Evolutionary conservation across 2,329 filamentous ascomycete species (phyloP).

Genomic region (Sclerotinia spermophila): DNA sequence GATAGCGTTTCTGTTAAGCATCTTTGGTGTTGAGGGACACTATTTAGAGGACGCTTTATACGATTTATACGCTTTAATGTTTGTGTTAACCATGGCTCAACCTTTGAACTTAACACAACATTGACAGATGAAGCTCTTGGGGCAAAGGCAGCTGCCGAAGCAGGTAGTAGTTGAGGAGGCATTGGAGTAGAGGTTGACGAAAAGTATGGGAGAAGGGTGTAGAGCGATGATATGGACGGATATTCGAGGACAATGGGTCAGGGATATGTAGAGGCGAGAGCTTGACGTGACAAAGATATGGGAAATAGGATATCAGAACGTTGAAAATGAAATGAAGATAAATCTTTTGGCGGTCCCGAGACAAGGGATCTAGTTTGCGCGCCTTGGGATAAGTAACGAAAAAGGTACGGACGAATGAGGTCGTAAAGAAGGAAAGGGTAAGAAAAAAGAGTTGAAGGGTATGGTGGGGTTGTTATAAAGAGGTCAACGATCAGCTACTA

Average conservation of each 20-base stretch:
- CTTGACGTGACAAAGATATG: slow-evolving; percentile 14
- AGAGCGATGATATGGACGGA: slow-evolving; percentile 21
- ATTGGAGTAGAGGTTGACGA: slow-evolving; percentile 46
- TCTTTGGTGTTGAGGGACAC: slow-evolving; percentile 88
- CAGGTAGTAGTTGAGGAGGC: slow-evolving; percentile 90
- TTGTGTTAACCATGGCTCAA: slow-evolving; percentile 94
- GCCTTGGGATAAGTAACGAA: slow-evolving; percentile 40
- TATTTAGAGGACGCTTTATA: slow-evolving; percentile 96
- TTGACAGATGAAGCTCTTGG: slow-evolving; percentile 87
- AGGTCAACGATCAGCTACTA: slow-evolving; percentile 15
- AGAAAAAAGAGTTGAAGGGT: slow-evolving; percentile 26
- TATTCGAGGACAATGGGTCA: slow-evolving; percentile 23
- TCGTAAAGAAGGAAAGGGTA: slow-evolving; percentile 27
- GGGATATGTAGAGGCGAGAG: slow-evolving; percentile 23
- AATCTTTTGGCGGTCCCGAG: slow-evolving; percentile 44
- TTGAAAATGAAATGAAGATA: slow-evolving; percentile 39
- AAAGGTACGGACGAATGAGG: slow-evolving; percentile 23
- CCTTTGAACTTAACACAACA: slow-evolving; percentile 86
- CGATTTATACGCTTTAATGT: slow-evolving; percentile 96
- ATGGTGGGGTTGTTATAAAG: slow-evolving; percentile 23
- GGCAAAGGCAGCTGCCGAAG: slow-evolving; percentile 93
- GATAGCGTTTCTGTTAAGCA: slow-evolving; percentile 94
- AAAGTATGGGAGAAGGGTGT: slow-evolving; percentile 15
- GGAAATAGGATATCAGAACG: background rate
- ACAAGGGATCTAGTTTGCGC: slow-evolving; percentile 54